These are phyloP conservation scores for Alternaria ethzedia DNA, from an alignment of 2,329 filamentous ascomycete genomes.

Conservation along the genomic window DNA sequence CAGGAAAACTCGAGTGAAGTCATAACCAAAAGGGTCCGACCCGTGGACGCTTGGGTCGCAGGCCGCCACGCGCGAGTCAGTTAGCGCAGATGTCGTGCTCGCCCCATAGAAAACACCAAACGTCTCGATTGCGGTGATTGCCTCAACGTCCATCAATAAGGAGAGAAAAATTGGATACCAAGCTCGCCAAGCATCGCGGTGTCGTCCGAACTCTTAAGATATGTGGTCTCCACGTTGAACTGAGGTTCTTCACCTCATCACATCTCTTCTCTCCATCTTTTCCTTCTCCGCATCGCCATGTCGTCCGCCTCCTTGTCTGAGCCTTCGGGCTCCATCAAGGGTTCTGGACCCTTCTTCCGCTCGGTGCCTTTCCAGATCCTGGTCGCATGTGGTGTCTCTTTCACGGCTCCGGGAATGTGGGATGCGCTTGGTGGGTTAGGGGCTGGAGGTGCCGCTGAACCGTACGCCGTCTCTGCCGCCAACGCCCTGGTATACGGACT, in stretches of 20 bases:
- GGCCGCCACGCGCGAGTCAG: conserved; percentile 1
- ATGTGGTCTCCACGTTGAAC: conserved; percentile 1
- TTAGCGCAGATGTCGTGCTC: conserved; percentile 32
- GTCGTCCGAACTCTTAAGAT: conserved; percentile 2
- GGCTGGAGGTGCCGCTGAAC: conserved; percentile 43
- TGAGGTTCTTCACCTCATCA: background rate
- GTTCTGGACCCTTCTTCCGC: conserved; percentile 33
- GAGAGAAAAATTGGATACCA: conserved; percentile 16
- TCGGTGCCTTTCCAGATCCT: conserved; percentile 44
- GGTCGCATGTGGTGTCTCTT: conserved; percentile 43
- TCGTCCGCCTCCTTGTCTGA: conserved; percentile 14
- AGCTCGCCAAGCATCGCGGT: background rate
- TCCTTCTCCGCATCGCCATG: conserved; percentile 8
- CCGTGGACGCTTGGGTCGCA: background rate
- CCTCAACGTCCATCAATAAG: conserved; percentile 6
- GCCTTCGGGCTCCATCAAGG: conserved; percentile 21
- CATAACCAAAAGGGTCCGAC: conserved; percentile 1
- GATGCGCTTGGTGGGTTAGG: conserved; percentile 43
- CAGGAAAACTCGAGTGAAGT: conserved; percentile 4
- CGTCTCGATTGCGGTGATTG: background rate
- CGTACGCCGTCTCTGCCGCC: conserved; percentile 42
- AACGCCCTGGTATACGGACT: conserved; percentile 44
- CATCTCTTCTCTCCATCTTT: background rate
- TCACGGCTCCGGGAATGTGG: conserved; percentile 46
- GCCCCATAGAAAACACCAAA: conserved; percentile 24